Conservation (phyloP, 768 basidiomycete genomes). For the Hericium coralloides region DNA sequence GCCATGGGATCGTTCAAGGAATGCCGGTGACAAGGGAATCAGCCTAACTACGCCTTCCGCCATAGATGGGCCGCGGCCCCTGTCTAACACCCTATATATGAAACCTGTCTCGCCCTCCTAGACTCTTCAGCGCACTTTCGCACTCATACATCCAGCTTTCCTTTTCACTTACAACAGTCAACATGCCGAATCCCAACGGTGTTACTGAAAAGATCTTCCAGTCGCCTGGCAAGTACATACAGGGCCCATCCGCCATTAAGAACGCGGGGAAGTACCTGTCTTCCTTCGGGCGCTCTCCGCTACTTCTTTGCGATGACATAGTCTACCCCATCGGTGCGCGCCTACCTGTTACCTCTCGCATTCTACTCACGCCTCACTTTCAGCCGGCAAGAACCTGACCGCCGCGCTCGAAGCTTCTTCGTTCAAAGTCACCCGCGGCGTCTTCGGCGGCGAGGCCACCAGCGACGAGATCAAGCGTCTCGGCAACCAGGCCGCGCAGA, state of each 20-base stretch:
- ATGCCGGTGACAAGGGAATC: too few species aligned
- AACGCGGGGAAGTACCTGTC: slow-evolving; percentile 22
- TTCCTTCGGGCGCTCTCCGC: slow-evolving; percentile 16
- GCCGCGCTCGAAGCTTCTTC: slow-evolving; percentile 13
- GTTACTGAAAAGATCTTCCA: slow-evolving; percentile 23
- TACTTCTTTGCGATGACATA: slow-evolving; percentile 20
- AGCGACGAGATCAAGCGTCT: slow-evolving; percentile 20
- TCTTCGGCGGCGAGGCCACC: slow-evolving; percentile 23
- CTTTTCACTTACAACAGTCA: slow-evolving; percentile 1
- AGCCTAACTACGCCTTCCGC: too few species aligned
- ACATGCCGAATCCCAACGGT: slow-evolving; percentile 16
- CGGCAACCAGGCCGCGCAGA: slow-evolving; percentile 8
- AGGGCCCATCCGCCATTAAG: slow-evolving; percentile 23
- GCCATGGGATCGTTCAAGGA: too few species aligned
- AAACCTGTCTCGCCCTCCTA: too few species aligned
- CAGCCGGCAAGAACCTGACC: slow-evolving; percentile 21
- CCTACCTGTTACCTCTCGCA: background rate
- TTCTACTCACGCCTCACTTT: background rate
- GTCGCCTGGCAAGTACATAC: slow-evolving; percentile 25
- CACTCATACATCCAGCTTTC: too few species aligned
- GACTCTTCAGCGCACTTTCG: too few species aligned
- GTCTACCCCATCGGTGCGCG: slow-evolving; percentile 21
- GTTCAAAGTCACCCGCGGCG: slow-evolving; percentile 19
- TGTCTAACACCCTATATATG: background rate
- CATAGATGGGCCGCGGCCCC: too few species aligned